These are phyloP conservation scores for Linnemannia zychae DNA, from an alignment of 192 early-diverging fungal genomes.

Conservation along the genomic window DNA sequence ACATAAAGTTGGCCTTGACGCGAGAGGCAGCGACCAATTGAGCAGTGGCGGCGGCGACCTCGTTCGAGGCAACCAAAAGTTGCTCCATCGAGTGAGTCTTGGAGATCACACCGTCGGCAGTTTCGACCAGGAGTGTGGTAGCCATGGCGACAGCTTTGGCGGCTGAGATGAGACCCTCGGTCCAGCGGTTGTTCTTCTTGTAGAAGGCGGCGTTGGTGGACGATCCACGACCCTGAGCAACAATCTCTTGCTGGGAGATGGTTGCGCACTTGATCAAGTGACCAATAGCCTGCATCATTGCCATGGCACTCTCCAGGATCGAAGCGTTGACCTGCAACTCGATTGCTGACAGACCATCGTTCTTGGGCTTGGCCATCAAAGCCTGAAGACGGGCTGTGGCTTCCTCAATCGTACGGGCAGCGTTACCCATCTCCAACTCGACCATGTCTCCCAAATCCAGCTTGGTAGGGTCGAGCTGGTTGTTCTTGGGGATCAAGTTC, in stretches of 20 bases:
- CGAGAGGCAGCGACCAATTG: slow-evolving; percentile 96
- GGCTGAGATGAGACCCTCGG: slow-evolving; percentile 97
- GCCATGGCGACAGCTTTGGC: slow-evolving; percentile 96
- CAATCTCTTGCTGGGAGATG: slow-evolving; percentile 97
- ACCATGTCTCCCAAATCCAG: slow-evolving; percentile 91
- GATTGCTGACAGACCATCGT: slow-evolving; percentile 74
- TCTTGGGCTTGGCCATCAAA: slow-evolving; percentile 82
- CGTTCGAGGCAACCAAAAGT: slow-evolving; percentile 96
- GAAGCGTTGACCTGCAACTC: slow-evolving; percentile 93
- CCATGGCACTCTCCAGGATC: slow-evolving; percentile 91
- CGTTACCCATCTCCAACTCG: slow-evolving; percentile 93
- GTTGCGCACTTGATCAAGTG: slow-evolving; percentile 95
- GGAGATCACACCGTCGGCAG: slow-evolving; percentile 94
- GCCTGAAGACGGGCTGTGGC: slow-evolving; percentile 86
- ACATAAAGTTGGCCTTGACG: slow-evolving; percentile 94
- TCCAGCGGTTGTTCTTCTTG: slow-evolving; percentile 99
- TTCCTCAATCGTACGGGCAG: slow-evolving; percentile 92
- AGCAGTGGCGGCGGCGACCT: slow-evolving; percentile 96
- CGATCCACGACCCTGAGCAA: slow-evolving; percentile 88
- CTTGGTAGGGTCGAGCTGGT: slow-evolving; percentile 65
- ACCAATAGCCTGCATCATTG: slow-evolving; percentile 94
- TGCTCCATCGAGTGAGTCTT: slow-evolving; percentile 94
- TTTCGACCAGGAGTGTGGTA: slow-evolving; percentile 93
- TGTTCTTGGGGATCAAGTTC: slow-evolving; percentile 73
- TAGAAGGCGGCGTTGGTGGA: slow-evolving; percentile 92